Evolutionary conservation across 495 filamentous ascomycete species (phyloP), one percentile per base, ranked within the genome.

Genomic region (Articulospora tetracladia): DNA sequence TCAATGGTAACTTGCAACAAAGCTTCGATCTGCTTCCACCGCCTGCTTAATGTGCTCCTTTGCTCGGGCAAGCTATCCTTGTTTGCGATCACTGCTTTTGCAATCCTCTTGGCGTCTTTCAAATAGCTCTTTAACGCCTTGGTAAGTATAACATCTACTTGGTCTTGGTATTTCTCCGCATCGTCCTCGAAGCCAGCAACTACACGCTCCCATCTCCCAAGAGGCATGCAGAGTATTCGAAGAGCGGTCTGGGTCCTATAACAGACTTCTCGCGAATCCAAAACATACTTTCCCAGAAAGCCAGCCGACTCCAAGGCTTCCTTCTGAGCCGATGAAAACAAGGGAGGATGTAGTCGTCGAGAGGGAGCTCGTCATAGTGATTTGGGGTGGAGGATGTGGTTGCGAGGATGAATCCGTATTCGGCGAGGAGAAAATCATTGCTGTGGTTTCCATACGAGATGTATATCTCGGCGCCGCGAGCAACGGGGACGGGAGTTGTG

Each of bases 361-460:
- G 75, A 39, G 72, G 74, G 24, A 86, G 46, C 36, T 70, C 70
- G 65, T 88, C 86, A 52, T 72, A 80, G 13, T 69, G 67, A 58
- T 86, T 87, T 20, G 73, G 62, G 11, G 77, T 73, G 3, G 39
- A 44, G n/a, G 39, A 44, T 3, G 39, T 7, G 39, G 39, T 11
- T 3, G 39, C 10, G 15, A 87, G 76, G 53, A 83, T 79, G 65
- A 88, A 88, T 0, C 85, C 85, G 72, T 89, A 88, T 72, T 90
- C 87, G 8, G 81, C 76, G 15, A 89, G 75, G 0, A 89, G 76
- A 61, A 87, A 85, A 69, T 89, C 86, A 67, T 89, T 91, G 7
- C 78, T 76, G 68, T 91, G 87, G 54, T 74, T 68, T 13, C 87
- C 87, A 62, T 91, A 91, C 24, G 76, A 82, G 57, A 88, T 83